Evolutionary conservation across 441 rosid species (phyloP), one percentile per base, ranked within the genome.

Genomic region (Adansonia rubrostipa): DNA sequence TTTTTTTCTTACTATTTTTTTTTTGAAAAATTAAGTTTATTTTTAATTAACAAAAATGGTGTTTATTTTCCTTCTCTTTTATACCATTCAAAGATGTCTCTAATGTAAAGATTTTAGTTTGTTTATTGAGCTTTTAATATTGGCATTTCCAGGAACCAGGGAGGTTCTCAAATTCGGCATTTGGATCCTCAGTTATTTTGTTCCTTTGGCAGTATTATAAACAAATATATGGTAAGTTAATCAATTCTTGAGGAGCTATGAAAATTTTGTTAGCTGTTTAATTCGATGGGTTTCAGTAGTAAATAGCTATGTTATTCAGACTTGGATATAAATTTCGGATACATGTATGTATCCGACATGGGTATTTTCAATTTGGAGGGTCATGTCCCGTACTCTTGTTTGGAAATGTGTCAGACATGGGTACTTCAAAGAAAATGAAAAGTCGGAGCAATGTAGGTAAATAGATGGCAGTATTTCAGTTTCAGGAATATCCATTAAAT

Each of bases 111-210:
- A 63, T 15, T 45, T 40, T 3, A 6, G 66, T 40, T 13, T 7
- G 47, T 73, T 48, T 14, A 24, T 65, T 73, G 17, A 13, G 51
- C 56, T 7, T 48, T 22, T 28, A 24, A 44, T 54, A 76, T 45
- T 28, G 61, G 66, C 54, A 47, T 74, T 72, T 78, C 66, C 76
- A 79, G 80, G 80, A 65, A 67, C 77, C 78, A 66, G 70, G 78
- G 74, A 62, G 50, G 71, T 51, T 33, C 51, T 24, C 19, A 24
- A 45, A 20, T 76, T 33, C 42, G 28, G 66, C 13, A 1, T 66
- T 7, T 60, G 73, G 74, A 28, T 28, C 33, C 33, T 28, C 33
- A 28, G 33, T 28, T 28, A 28, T 28, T 28, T 28, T 28, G 33
- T 28, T 28, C 33, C 33, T 28, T 28, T 28, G 33, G 47, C 50